phyloP scores from a whole-genome alignment of 2,329 filamentous ascomycete genomes.

The Remersonia thermophila region DNA sequence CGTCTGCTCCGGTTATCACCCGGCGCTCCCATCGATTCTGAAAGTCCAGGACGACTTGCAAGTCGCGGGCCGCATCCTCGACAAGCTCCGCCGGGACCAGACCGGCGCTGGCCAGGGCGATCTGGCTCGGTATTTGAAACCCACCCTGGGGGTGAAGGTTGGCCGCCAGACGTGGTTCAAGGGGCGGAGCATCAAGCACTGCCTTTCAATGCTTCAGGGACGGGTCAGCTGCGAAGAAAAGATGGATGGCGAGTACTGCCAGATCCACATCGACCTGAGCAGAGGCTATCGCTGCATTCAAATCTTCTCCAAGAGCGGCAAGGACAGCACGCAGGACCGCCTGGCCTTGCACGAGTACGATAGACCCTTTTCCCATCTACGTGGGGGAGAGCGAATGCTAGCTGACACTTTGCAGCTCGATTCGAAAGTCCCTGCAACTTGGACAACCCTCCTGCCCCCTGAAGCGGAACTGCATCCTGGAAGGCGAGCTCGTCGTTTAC shows the following conservation, averaged over 20 bases:
- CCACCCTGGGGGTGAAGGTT: constrained; percentile 49
- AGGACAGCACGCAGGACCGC: constrained; percentile 70
- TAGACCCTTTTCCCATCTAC: no score
- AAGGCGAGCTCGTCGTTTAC: constrained; percentile 74
- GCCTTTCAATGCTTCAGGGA: constrained; percentile 48
- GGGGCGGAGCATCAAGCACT: constrained; percentile 61
- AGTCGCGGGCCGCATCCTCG: constrained; percentile 44
- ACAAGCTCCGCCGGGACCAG: constrained; percentile 20
- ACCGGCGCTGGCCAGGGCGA: constrained; percentile 16
- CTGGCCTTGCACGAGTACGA: constrained; percentile 42
- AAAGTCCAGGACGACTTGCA: constrained; percentile 58
- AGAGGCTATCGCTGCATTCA: constrained; percentile 46
- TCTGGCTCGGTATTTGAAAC: constrained; percentile 31
- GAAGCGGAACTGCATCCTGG: constrained; percentile 57
- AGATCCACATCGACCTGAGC: constrained; percentile 65
- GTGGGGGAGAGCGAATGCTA: no score
- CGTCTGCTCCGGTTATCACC: constrained; percentile 52
- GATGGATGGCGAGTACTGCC: constrained; percentile 82
- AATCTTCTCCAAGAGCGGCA: constrained; percentile 87
- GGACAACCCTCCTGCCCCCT: constrained; percentile 46
- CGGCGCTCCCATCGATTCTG: constrained; percentile 55
- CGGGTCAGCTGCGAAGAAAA: constrained; percentile 68
- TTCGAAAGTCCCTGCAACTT: constrained; percentile 53
- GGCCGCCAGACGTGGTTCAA: constrained; percentile 53
- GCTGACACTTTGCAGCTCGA: no score